phyloP scores from a whole-genome alignment of 768 basidiomycete species.

The Hemileccinum impolitum region DNA sequence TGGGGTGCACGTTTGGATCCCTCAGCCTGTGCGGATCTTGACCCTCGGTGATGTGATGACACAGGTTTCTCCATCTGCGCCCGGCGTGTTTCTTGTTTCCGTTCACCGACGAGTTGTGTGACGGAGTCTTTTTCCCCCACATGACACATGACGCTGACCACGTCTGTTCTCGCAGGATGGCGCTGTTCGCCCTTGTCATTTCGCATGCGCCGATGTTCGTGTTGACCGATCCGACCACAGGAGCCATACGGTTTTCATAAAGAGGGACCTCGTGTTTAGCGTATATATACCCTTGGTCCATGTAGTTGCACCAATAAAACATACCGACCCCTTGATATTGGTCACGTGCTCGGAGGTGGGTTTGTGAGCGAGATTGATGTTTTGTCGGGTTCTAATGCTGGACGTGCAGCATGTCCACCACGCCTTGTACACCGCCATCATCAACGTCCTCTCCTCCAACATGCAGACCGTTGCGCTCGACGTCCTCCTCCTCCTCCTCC shows the following conservation, averaged over 20 bases:
- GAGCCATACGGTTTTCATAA: conserved; percentile 31
- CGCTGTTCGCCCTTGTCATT: conserved; percentile 29
- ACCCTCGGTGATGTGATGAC: conserved; percentile 17
- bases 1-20: conserved; percentile 3
- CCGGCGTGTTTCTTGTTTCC: conserved; percentile 15
- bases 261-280: conserved; percentile 17
- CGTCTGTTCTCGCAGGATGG: conserved; percentile 32
- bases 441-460: conserved; percentile 1
- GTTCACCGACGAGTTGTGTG: conserved; percentile 18
- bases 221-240: conserved; percentile 32
- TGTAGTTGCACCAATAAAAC: neutral
- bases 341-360: conserved; percentile 28
- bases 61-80: conserved; percentile 15
- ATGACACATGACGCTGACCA: conserved; percentile 26
- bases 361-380: conserved; percentile 1
- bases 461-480: conserved; percentile 1
- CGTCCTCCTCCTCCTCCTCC: conserved; percentile 10
- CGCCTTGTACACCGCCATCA: conserved; percentile 25
- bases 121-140: conserved; percentile 10
- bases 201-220: conserved; percentile 32
- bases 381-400: neutral
- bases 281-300: conserved; percentile 15
- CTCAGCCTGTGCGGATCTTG: conserved; percentile 14
- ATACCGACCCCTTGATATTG: conserved; percentile 11
- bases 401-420: conserved; percentile 32